These are phyloP conservation scores for Rhodotorula graminis DNA, from an alignment of 768 basidiomycete species.

Conservation along the genomic window DNA sequence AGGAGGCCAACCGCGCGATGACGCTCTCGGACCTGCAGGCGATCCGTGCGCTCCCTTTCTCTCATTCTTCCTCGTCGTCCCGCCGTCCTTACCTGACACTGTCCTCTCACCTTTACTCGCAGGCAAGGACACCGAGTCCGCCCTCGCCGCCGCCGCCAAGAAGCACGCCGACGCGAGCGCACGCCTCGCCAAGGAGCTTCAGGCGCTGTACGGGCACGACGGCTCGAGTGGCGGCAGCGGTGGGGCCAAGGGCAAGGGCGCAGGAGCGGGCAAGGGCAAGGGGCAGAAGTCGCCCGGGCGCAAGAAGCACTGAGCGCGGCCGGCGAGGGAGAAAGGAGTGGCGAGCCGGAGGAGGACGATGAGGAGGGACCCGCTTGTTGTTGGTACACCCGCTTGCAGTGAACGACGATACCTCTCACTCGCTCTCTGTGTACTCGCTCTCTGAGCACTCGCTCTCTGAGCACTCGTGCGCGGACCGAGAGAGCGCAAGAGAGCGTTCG, in stretches of 20 bases:
- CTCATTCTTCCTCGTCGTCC: background rate
- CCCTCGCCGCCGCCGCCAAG: background rate
- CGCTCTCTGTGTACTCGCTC: too few species aligned
- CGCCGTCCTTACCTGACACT: background rate
- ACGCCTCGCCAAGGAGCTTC: background rate
- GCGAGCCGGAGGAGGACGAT: too few species aligned
- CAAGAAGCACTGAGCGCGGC: background rate
- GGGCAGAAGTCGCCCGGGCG: background rate
- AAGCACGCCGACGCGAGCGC: background rate
- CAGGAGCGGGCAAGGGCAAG: background rate
- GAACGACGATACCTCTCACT: too few species aligned
- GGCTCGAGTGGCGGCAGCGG: too few species aligned
- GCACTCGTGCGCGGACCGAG: too few species aligned
- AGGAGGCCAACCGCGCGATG: background rate
- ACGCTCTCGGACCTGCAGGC: background rate
- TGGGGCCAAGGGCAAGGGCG: too few species aligned
- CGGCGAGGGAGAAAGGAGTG: too few species aligned
- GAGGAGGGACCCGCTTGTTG: too few species aligned
- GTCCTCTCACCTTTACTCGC: background rate
- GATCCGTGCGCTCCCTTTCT: background rate
- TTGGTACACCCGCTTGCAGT: too few species aligned
- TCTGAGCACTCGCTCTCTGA: too few species aligned
- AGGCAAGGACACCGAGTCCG: background rate
- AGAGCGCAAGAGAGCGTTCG: too few species aligned
- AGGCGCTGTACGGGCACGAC: background rate